phyloP scores from a whole-genome alignment of 129 eudicot species.

The Logfia minima region DNA sequence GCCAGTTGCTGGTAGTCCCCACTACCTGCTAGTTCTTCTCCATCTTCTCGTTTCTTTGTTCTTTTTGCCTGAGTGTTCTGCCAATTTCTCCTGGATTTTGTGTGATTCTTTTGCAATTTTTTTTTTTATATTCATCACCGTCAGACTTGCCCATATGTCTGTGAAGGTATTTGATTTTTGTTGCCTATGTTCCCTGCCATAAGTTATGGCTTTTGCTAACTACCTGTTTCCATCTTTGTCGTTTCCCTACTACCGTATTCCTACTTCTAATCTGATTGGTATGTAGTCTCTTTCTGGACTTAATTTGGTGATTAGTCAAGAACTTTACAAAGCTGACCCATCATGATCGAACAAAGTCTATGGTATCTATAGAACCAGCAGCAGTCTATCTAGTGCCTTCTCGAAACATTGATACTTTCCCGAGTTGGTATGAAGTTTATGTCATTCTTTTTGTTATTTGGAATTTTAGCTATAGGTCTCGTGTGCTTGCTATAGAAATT shows the following conservation, averaged over 20 bases:
- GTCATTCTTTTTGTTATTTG: neutral
- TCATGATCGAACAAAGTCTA: constrained; percentile 1
- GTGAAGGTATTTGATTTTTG: neutral
- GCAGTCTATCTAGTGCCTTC: constrained; percentile 5
- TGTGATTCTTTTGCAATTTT: neutral
- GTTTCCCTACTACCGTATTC: constrained; percentile 1
- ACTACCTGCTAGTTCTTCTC: constrained; percentile 9
- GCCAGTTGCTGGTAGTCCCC: constrained; percentile 5
- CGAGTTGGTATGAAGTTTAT: neutral
- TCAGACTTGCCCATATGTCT: neutral
- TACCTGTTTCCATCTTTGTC: neutral
- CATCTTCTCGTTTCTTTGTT: constrained; percentile 4
- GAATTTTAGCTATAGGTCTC: too few species aligned
- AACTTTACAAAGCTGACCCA: neutral
- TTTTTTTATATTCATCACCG: neutral
- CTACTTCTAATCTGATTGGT: constrained; percentile 17
- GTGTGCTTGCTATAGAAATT: too few species aligned
- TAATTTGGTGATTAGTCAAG: neutral
- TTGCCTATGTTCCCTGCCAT: neutral
- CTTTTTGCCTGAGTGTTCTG: neutral
- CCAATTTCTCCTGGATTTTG: neutral
- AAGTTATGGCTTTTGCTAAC: neutral
- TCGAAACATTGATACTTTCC: neutral
- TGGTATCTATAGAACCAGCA: constrained; percentile 6
- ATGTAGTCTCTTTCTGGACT: neutral